Evolutionary conservation across 2,329 filamentous ascomycete genomes (phyloP).

Genomic region (Ceratocystiopsis sp.): DNA sequence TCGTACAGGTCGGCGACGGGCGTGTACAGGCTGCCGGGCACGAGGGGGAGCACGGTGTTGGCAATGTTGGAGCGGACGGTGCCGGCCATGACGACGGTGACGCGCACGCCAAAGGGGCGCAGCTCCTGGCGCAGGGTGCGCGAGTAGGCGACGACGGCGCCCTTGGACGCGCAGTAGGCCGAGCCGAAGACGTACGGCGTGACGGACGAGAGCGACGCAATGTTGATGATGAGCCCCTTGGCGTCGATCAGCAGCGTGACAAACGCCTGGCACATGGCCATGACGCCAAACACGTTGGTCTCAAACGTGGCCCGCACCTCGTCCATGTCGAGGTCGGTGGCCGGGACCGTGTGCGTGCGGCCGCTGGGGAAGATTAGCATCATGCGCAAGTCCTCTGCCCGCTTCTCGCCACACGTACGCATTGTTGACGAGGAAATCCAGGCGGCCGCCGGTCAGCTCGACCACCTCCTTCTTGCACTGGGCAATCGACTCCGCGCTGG

Average conservation of each 20-base stretch:
- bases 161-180: conserved; percentile 39
- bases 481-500: conserved; percentile 30
- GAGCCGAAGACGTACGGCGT: conserved; percentile 35
- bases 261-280: conserved; percentile 37
- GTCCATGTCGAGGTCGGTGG: conserved; percentile 32
- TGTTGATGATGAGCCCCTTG: conserved; percentile 35
- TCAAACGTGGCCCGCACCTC: conserved; percentile 37
- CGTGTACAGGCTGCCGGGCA: conserved; percentile 28
- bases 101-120: conserved; percentile 34
- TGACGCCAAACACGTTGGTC: conserved; percentile 39
- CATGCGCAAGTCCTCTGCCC: too few relatives aligned
- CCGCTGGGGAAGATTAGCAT: conserved; percentile 20
- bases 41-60: conserved; percentile 23
- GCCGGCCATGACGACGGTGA: conserved; percentile 39
- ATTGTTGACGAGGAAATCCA: conserved; percentile 44
- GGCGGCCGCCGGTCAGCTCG: conserved; percentile 30
- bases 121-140: conserved; percentile 36
- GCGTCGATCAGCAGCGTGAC: conserved; percentile 30
- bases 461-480: conserved; percentile 28
- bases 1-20: conserved; percentile 28
- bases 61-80: conserved; percentile 35
- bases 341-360: conserved; percentile 32
- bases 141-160: conserved; percentile 34
- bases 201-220: conserved; percentile 33
- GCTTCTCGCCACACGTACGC: conserved; percentile 22